These are phyloP conservation scores for Pyrus hybrid DNA, from an alignment of 331 rosid species.

Conservation along the genomic window DNA sequence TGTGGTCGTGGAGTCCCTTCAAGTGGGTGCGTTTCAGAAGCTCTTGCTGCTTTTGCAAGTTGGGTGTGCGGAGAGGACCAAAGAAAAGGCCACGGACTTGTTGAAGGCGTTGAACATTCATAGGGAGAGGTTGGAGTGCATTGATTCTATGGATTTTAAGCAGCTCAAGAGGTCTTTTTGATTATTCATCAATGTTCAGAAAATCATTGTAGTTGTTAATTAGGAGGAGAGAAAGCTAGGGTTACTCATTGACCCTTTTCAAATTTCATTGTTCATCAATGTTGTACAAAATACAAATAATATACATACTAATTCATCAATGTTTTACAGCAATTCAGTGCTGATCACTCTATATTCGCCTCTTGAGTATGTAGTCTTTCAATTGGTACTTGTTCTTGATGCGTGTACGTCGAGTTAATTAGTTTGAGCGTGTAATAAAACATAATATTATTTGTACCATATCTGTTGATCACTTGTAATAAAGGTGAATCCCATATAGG, in stretches of 20 bases:
- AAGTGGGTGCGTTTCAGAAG: conserved; percentile 42
- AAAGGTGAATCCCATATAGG: too few species aligned
- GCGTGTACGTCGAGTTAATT: too few species aligned
- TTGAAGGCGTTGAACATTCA: conserved; percentile 29
- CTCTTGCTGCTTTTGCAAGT: conserved; percentile 38
- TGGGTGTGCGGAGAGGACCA: conserved; percentile 33
- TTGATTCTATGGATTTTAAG: conserved; percentile 44
- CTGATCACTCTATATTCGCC: neutral
- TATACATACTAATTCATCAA: neutral
- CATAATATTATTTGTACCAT: too few species aligned
- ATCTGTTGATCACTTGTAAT: too few species aligned
- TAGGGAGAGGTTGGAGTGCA: conserved; percentile 33
- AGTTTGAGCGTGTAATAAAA: too few species aligned
- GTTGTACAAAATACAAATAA: neutral
- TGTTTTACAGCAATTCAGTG: neutral
- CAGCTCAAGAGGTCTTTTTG: conserved; percentile 34
- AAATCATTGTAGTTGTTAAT: too few species aligned
- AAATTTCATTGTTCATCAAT: neutral
- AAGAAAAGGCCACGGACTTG: conserved; percentile 29
- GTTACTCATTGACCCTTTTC: neutral
- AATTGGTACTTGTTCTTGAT: too few species aligned
- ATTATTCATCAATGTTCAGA: neutral
- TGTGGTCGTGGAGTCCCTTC: conserved; percentile 24
- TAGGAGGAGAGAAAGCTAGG: neutral
- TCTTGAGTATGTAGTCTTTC: neutral